Base-by-base conservation (phyloP, 495 filamentous ascomycete genomes). In the Parachaetomium inaequale region DNA sequence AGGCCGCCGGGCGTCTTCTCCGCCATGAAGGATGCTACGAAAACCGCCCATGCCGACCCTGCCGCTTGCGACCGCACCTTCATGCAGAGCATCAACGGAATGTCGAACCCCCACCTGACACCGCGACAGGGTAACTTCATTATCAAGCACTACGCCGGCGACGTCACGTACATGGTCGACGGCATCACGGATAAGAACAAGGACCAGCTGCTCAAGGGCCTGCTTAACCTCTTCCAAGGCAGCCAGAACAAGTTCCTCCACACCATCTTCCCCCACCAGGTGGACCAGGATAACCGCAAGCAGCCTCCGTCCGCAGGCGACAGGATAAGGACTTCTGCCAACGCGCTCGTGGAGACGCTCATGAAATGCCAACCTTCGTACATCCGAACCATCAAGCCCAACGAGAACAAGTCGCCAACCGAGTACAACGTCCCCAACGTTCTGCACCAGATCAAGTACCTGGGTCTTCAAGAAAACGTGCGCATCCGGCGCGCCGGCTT, bases 181-280 rank as follows among this genome's bases (percentile, higher is more conserved):
- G 95, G 95, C 56, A 99, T 99, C 84, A 99, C 95, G 4, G 95
- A 99, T 70, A 99, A 98, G 81, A 99, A 98, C 82, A 99, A 98
- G 81, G 95, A 99, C 68, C 91, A 94, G 71, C 81, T 99, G 52
- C 78, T 98, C 52, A 99, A 98, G 78, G 95, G 96, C 66, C 76
- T 99, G 32, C 82, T 97, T 55, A 93, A 92, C 69, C 81, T 99
- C 43, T 88, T 95, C 66, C 88, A 87, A 55, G 84, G 84, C 66
- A 96, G 91, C 71, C 80, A 82, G 55, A 99, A 98, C 76, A 72
- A 76, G 19, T 98, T 98, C 68, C 76, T 98, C 29, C 93, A 93
- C 67, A 84, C 81, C 0, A 68, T 99, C 10, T 99, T 99, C 81
- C 95, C 95, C 29, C 76, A 96, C 58, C 84, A 96, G 74, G 90